A percentile compares a stretch with the other conserved stretches of the same genome.
These are phyloP conservation scores for Gleditsia sinensis DNA, from an alignment of 306 rosid genomes.

Conservation along the genomic window DNA sequence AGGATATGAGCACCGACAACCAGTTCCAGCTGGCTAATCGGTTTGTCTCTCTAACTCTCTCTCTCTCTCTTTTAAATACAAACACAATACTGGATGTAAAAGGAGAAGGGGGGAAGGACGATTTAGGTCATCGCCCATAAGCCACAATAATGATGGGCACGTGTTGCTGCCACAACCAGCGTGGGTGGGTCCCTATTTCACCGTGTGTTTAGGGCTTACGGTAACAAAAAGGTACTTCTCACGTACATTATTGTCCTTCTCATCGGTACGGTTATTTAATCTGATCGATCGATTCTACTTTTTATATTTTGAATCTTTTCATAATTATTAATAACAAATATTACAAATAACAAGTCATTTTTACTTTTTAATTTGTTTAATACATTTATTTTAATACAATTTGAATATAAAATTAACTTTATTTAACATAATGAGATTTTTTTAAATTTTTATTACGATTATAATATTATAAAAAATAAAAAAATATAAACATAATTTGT, in stretches of 20 bases:
- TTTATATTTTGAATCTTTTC: not conserved
- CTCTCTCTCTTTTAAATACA: not conserved
- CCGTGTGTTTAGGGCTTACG: not conserved
- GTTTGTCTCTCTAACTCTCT: not conserved
- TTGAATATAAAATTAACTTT: no score
- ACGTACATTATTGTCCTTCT: not conserved
- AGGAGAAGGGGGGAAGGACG: not conserved
- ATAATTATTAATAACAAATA: no score
- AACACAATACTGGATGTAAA: not conserved
- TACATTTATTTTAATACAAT: no score
- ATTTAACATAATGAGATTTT: no score
- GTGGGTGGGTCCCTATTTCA: not conserved
- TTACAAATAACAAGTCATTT: no score
- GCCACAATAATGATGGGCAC: not conserved
- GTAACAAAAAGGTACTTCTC: not conserved
- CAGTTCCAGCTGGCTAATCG: slow-evolving; percentile 9
- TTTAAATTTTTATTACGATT: no score
- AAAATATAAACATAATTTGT: no score
- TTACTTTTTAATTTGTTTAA: no score
- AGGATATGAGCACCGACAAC: slow-evolving; percentile 15
- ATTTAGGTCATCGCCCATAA: not conserved
- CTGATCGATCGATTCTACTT: not conserved
- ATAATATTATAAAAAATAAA: no score
- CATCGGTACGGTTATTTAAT: not conserved
- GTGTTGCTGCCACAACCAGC: not conserved